Evolutionary conservation across 805 yeast species (phyloP), one percentile per base, ranked within the genome.

Genomic region (Candida ulmi): DNA sequence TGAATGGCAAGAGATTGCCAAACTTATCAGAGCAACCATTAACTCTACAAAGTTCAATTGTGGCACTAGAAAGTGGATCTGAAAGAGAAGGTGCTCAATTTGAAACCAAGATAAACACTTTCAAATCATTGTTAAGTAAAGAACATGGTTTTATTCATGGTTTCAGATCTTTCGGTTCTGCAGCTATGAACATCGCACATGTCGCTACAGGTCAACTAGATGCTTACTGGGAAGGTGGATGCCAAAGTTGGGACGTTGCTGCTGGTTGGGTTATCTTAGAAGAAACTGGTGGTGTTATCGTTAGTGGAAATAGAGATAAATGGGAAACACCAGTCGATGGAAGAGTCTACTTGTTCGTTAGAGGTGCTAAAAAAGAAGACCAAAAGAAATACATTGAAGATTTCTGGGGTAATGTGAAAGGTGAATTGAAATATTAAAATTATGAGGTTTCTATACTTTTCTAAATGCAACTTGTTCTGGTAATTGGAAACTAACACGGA

Each of bases 401-500:
- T 11, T 75, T 76, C 52, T 75, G 81, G 80, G 44, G 60, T 11
- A 71, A 72, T 38, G 60, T 72, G 26, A 55, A 63, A 29, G 81
- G 79, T 28, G 59, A 59, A 25, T 57, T 75, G 36, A 59, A 61
- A 35, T 75, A 74, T 39, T 60, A 37, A 43, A 21, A 21, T 21
- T 4, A 3, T 13, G 12, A 16, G 13, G 15, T 23, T 8, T 21
- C 18, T 23, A 35, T 12, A 31, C 13, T 28, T 40, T 43, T 46
- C 58, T 56, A 38, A 80, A 80, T 8, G 84, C 87, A 38, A 82
- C 78, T 42, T 72, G 77, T 48, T 68, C 71, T 0, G 95, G 95
- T 25, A 93, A 68, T 52, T 61, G 60, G 61, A 90, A 90, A 7
- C 88, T 69, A 4, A 88, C 84, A 62, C 97, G 88, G 58, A 76